phyloP scores from a whole-genome alignment of 2,329 filamentous ascomycete genomes.

The Shiraia sp. region DNA sequence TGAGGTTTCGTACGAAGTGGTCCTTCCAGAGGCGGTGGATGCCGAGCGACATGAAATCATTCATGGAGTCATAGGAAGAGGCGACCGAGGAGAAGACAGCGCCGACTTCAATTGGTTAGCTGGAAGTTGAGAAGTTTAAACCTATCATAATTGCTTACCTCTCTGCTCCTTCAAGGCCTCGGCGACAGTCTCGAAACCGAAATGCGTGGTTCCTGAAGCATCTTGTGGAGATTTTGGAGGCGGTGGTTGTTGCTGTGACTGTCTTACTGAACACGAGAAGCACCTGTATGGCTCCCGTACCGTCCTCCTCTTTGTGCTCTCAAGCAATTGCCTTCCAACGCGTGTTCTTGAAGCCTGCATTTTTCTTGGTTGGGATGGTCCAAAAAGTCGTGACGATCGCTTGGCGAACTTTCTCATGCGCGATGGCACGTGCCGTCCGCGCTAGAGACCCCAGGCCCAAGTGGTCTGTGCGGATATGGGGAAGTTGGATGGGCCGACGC shows the following conservation, averaged over 20 bases:
- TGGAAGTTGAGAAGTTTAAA: too few species aligned
- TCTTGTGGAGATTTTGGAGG: conserved; percentile 49
- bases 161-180: conserved; percentile 75
- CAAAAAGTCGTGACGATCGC: conserved; percentile 11
- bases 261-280: conserved; percentile 55
- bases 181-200: conserved; percentile 84
- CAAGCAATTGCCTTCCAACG: conserved; percentile 37
- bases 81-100: conserved; percentile 95
- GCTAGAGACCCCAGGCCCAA: conserved; percentile 12
- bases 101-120: conserved; percentile 62
- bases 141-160: conserved; percentile 49
- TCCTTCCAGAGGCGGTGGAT: conserved; percentile 98
- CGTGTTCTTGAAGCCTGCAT: conserved; percentile 32
- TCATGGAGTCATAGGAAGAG: conserved; percentile 95
- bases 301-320: conserved; percentile 14
- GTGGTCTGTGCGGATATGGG: conserved; percentile 6
- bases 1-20: conserved; percentile 88
- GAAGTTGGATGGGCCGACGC: conserved; percentile 27
- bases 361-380: conserved; percentile 12
- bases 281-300: conserved; percentile 48
- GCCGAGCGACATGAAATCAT: conserved; percentile 97
- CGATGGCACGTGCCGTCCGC: conserved; percentile 32
- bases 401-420: conserved; percentile 36
- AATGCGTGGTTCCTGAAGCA: conserved; percentile 71
- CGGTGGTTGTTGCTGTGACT: conserved; percentile 43